Percentiles rank a stretch among this genome's conserved stretches.
Conservation (phyloP, 2,329 filamentous ascomycete genomes). For the Botrytis cinerea region DNA sequence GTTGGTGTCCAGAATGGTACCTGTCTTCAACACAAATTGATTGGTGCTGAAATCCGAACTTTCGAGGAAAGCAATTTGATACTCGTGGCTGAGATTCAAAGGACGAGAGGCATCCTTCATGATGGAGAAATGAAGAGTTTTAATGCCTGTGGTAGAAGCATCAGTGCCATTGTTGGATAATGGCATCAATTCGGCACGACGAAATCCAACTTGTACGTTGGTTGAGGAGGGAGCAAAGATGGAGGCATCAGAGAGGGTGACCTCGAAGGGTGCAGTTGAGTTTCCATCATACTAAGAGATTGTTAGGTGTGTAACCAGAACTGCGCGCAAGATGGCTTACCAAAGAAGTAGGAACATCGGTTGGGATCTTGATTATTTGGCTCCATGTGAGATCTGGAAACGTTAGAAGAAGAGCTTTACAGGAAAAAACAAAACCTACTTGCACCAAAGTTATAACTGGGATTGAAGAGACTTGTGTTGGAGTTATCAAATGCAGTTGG, state of each 20-base stretch:
- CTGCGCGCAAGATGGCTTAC: slow-evolving; percentile 37
- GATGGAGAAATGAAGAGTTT: slow-evolving; percentile 63
- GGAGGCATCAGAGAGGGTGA: slow-evolving; percentile 49
- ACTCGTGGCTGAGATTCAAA: slow-evolving; percentile 56
- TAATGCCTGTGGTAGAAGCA: slow-evolving; percentile 54
- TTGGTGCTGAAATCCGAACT: slow-evolving; percentile 51
- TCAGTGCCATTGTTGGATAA: slow-evolving; percentile 50
- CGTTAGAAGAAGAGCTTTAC: neutral
- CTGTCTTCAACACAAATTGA: slow-evolving; percentile 57
- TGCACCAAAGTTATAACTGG: slow-evolving; percentile 54
- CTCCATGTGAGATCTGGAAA: slow-evolving; percentile 51
- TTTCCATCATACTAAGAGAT: slow-evolving; percentile 30
- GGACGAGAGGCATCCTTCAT: slow-evolving; percentile 52
- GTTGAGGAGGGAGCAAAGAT: slow-evolving; percentile 56
- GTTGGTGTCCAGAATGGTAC: slow-evolving; percentile 49
- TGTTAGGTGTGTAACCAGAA: neutral
- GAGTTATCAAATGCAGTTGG: slow-evolving; percentile 46
- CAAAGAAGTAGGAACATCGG: slow-evolving; percentile 43
- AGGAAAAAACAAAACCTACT: slow-evolving; percentile 34
- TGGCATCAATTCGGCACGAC: slow-evolving; percentile 59
- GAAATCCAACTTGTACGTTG: slow-evolving; percentile 59
- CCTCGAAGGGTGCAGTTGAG: slow-evolving; percentile 22
- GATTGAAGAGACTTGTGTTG: slow-evolving; percentile 50
- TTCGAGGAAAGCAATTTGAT: slow-evolving; percentile 44
- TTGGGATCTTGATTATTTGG: slow-evolving; percentile 52